Base-by-base conservation (phyloP, 2,329 filamentous ascomycete genomes). In the Coniosporium tulheliwenetii region DNA sequence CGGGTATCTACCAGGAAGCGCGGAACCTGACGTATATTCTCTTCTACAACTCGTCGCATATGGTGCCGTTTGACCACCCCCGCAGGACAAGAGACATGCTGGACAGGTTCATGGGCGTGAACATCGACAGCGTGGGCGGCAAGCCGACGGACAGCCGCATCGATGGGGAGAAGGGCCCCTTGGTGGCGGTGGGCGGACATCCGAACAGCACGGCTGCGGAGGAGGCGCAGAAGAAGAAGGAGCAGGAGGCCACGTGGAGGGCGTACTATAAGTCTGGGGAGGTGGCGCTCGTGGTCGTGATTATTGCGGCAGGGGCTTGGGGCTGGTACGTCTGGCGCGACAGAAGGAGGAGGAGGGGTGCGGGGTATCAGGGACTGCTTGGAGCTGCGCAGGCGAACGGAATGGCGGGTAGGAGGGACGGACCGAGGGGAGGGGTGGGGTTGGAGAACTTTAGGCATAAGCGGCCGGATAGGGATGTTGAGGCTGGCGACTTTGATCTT, bases 31-130 rank as follows among this genome's bases (percentile, higher is more conserved):
- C 91, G 1, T 98, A 98, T 56, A 79, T 98, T 30, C 70, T 93
- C 34, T 94, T 96, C 63, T 85, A 93, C 67, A 93, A 98, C 59
- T 79, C 85, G 12, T 93, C 84, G 39, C 91, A 98, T 61, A 98
- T 98, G 91, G 91, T 98, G 1, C 93, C 91, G 1, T 96, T 91
- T 54, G 89, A 98, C 60, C 83, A 82, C 51, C 80, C 89, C 1
- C 78, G 85, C 38, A 80, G 86, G 45, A 82, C 79, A 14, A 77
- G 89, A 45, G 91, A 96, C 58, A 98, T 98, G 91, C 77, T 98
- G 12, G 89, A 98, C 61, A 82, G 91, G 34, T 94, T 98, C 64
- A 85, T 96, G 73, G 76, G 77, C 38, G 85, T 98, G 34, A 86
- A 96, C 55, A 93, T 96, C 48, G 81, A 76, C 50, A 81, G 75